Base-by-base conservation (phyloP, 179 eudicot genomes). In the Heliamphora pulchella region DNA sequence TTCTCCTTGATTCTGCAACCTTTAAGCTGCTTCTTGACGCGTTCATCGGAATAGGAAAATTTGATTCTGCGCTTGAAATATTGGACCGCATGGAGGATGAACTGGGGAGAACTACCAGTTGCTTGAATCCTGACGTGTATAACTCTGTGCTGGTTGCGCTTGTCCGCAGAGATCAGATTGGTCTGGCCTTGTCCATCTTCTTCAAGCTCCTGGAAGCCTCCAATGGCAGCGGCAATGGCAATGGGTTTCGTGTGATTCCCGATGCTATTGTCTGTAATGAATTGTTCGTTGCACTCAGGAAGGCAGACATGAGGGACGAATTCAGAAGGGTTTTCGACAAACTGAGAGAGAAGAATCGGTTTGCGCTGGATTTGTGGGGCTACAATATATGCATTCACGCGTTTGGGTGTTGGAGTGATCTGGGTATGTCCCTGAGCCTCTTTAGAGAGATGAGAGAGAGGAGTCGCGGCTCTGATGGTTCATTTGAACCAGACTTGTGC, bases 391-490 rank as follows among this genome's bases (percentile, higher is more conserved):
- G 97, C 75, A 94, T 94, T 71, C 92, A 94, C 86, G 84, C 91
- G 20, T 88, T 93, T 80, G 97, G 98, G 17, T 85, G 92, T 80
- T 94, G 97, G 94, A 97, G 97, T 80, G 97, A 94, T 79, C 84
- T 91, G 55, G 82, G 74, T 43, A 85, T 89, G 82, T 86, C 98
- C 59, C 85, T 94, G 53, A 78, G 82, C 50, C 86, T 94, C 68
- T 93, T 85, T 66, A 90, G 84, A 79, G 94, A 94, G 88, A 91
- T 94, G 93, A 94, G 88, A 83, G 92, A 86, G 80, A 86, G 80
- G 73, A 79, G 79, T 70, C 54, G 80, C 70, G 82, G 74, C 64
- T 67, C 74, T 15, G 79, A 80, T 81, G 62, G 54, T 46, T 67
- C 83, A 63, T 61, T 63, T 76, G 79, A 75, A 76, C 91, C 98